Evolutionary conservation across 2,329 filamentous ascomycete genomes (phyloP).

Genomic region (Phialophora macrospora): DNA sequence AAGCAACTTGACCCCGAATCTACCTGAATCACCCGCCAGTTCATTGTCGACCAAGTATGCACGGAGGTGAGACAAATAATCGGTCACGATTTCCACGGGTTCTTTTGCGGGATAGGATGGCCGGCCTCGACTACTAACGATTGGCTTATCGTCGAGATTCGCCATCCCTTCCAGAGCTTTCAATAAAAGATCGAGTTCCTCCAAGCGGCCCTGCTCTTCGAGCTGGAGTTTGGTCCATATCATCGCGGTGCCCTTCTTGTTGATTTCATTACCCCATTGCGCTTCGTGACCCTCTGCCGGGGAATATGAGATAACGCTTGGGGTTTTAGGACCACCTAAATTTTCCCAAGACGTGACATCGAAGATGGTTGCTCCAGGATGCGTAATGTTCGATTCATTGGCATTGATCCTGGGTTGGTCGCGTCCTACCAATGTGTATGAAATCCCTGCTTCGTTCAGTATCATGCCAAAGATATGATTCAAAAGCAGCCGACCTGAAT

Average conservation of each 20-base stretch:
- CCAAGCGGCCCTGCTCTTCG: background rate
- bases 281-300: background rate
- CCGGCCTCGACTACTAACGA: background rate
- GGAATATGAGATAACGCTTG: background rate
- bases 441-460: conserved; percentile 1
- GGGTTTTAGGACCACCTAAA: background rate
- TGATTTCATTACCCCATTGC: background rate
- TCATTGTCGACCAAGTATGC: background rate
- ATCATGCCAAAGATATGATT: background rate
- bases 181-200: background rate
- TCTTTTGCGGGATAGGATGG: background rate
- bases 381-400: background rate
- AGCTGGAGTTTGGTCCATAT: conserved; percentile 8
- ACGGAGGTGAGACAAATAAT: background rate
- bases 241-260: background rate
- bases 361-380: background rate
- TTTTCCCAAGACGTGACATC: background rate
- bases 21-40: background rate
- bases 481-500: background rate
- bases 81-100: background rate
- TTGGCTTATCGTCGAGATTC: background rate
- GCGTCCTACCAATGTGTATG: background rate
- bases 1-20: background rate
- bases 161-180: conserved; percentile 6
- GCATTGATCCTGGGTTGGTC: background rate